phyloP scores from a whole-genome alignment of 163 green algal species.

The Chlorella variabilis region DNA sequence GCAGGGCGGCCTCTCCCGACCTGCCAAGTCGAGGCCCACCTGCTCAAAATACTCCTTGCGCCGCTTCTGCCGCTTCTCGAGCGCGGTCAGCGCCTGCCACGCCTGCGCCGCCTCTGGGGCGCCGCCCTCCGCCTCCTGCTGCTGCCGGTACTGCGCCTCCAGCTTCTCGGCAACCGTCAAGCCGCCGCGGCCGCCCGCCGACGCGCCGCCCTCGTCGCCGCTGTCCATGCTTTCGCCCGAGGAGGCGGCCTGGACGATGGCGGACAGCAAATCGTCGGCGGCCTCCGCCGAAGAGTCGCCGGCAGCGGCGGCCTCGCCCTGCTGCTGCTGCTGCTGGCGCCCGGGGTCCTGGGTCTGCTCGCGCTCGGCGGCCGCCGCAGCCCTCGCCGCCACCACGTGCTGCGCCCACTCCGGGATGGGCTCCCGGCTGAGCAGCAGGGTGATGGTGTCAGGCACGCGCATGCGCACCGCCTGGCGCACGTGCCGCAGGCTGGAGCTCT shows the following conservation, averaged over 20 bases:
- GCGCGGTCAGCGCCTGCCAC: neutral
- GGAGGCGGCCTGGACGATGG: neutral
- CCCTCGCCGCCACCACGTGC: neutral
- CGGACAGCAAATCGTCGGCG: slow-evolving; percentile 15
- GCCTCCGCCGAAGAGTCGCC: neutral
- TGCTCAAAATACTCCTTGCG: slow-evolving; percentile 49
- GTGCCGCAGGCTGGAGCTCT: slow-evolving; percentile 42
- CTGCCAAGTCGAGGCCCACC: no score
- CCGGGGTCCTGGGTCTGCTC: no score
- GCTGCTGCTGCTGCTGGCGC: neutral
- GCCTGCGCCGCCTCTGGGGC: neutral
- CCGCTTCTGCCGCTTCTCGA: slow-evolving; percentile 43
- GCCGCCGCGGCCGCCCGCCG: neutral
- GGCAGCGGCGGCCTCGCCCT: neutral
- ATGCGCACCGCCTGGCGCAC: slow-evolving; percentile 51
- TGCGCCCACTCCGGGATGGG: slow-evolving; percentile 9
- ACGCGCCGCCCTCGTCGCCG: neutral
- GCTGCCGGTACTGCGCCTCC: neutral
- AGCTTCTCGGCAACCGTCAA: slow-evolving; percentile 13
- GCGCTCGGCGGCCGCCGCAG: neutral
- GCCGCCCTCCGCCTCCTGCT: slow-evolving; percentile 13
- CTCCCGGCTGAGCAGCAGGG: slow-evolving; percentile 31
- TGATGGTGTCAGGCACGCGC: slow-evolving; percentile 35
- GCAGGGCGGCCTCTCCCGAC: no score
- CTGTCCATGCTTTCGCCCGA: neutral